A percentile compares a stretch with the other conserved stretches of the same genome.
Evolutionary conservation across 768 basidiomycete species (phyloP).

Genomic region (Tricholoma bakamatsutake): DNA sequence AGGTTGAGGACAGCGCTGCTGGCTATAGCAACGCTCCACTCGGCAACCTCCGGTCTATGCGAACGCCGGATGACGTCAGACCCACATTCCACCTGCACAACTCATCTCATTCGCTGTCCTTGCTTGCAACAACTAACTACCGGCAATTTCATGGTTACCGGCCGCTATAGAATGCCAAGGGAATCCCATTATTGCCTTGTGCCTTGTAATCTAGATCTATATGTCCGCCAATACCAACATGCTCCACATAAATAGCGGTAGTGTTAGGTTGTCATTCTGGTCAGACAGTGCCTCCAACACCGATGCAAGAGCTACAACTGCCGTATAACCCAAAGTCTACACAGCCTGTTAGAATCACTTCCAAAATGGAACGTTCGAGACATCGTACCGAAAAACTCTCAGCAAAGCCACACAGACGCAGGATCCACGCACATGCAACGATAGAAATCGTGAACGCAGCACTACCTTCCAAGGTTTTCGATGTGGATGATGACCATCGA

Average conservation of each 20-base stretch:
- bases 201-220: constrained; percentile 9
- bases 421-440: constrained; percentile 57
- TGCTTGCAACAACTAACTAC: too few species aligned
- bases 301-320: constrained; percentile 58
- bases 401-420: constrained; percentile 65
- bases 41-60: too few species aligned
- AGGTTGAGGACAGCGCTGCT: too few species aligned
- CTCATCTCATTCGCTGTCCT: too few species aligned
- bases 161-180: too few species aligned
- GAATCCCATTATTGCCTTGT: background rate
- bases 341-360: background rate
- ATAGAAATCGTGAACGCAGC: constrained; percentile 74
- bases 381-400: constrained; percentile 72
- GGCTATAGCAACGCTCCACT: too few species aligned
- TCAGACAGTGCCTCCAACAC: constrained; percentile 87
- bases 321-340: constrained; percentile 62
- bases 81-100: too few species aligned
- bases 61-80: too few species aligned
- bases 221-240: constrained; percentile 57
- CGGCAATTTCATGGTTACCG: too few species aligned
- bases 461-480: constrained; percentile 92
- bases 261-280: constrained; percentile 95
- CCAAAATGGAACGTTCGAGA: background rate
- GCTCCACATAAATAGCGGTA: constrained; percentile 97
- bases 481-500: constrained; percentile 78